Percentiles rank a stretch among this genome's conserved stretches.
phyloP scores from a whole-genome alignment of 1,139 yeast species.

The Scheffersomyces cryptocercus region DNA sequence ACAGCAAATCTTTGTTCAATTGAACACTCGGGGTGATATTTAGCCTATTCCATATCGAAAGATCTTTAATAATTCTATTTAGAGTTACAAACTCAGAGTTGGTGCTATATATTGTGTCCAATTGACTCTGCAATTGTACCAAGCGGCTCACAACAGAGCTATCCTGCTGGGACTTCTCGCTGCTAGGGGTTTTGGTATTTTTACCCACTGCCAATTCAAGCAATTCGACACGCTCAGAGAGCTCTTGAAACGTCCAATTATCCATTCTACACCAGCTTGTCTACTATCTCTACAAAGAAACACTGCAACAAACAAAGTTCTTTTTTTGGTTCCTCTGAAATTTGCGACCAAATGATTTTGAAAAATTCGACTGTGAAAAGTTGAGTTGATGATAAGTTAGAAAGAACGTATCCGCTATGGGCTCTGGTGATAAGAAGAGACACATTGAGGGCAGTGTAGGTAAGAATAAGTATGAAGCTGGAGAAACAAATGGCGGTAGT shows the following conservation, averaged over 20 bases:
- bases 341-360: too few relatives aligned
- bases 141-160: constrained; percentile 3
- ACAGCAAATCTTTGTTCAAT: neutral
- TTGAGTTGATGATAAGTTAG: too few relatives aligned
- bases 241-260: constrained; percentile 5
- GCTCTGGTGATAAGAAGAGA: too few relatives aligned
- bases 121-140: constrained; percentile 13
- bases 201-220: constrained; percentile 7
- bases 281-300: too few relatives aligned
- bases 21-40: constrained; percentile 1
- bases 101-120: constrained; percentile 17
- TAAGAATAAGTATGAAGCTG: too few relatives aligned
- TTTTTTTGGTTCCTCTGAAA: too few relatives aligned
- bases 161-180: too few relatives aligned
- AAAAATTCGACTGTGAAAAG: too few relatives aligned
- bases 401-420: too few relatives aligned
- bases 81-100: constrained; percentile 24
- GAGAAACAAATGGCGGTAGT: too few relatives aligned
- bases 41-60: constrained; percentile 15
- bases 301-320: too few relatives aligned
- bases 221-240: constrained; percentile 5
- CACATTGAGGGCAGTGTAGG: too few relatives aligned
- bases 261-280: constrained; percentile 4
- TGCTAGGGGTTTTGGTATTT: neutral
- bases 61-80: constrained; percentile 20